A percentile compares a stretch with the other conserved stretches of the same genome.
Evolutionary conservation across 805 yeast species (phyloP).

Genomic region (Lachancea cidri): DNA sequence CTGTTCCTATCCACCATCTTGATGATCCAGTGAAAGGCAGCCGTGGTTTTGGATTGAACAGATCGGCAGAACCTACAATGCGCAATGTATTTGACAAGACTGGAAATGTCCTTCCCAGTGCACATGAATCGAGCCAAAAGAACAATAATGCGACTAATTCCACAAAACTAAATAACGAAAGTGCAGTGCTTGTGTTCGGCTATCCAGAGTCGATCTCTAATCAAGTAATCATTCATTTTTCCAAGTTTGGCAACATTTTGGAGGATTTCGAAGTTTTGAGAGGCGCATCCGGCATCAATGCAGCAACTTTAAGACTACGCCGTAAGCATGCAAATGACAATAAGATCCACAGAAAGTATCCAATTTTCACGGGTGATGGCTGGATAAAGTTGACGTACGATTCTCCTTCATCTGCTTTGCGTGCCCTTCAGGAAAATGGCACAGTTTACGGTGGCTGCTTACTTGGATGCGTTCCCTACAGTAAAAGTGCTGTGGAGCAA

Average conservation of each 20-base stretch:
- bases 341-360: slow-evolving; percentile 36
- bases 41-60: slow-evolving; percentile 1
- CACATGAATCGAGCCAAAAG: not conserved
- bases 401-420: slow-evolving; percentile 64
- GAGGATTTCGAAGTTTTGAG: slow-evolving; percentile 60
- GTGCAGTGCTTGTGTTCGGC: slow-evolving; percentile 81
- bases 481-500: slow-evolving; percentile 55
- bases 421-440: slow-evolving; percentile 86
- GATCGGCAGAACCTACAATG: slow-evolving; percentile 2
- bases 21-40: not conserved
- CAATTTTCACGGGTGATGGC: slow-evolving; percentile 77
- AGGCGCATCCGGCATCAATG: slow-evolving; percentile 29
- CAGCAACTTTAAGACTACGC: slow-evolving; percentile 23
- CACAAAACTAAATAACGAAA: slow-evolving; percentile 33
- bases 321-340: slow-evolving; percentile 9
- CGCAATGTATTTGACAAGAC: slow-evolving; percentile 10
- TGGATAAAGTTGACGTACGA: slow-evolving; percentile 92
- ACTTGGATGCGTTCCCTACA: slow-evolving; percentile 67
- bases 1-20: slow-evolving; percentile 17
- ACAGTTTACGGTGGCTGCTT: slow-evolving; percentile 57
- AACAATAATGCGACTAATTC: slow-evolving; percentile 3
- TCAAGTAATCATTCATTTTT: slow-evolving; percentile 63
- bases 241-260: slow-evolving; percentile 71
- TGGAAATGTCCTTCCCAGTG: slow-evolving; percentile 6
- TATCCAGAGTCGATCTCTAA: slow-evolving; percentile 74